Evolutionary conservation across 805 yeast genomes (phyloP).

Genomic region (Kodamaea sagamina): DNA sequence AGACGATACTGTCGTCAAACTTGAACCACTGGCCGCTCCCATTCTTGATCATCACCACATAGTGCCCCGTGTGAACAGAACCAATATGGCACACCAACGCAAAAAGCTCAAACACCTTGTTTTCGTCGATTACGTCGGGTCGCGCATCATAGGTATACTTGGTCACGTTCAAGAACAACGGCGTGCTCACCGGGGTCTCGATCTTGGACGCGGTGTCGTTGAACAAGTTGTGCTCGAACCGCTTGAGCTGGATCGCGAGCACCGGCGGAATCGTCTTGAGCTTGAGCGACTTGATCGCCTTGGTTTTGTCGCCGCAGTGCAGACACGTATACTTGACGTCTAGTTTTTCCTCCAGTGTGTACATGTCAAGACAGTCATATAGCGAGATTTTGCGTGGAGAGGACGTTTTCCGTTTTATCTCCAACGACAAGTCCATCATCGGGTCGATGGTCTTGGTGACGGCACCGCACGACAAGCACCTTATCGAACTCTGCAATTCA

Average conservation of each 20-base stretch:
- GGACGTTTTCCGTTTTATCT: slow-evolving; percentile 44
- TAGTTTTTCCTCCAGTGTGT: slow-evolving; percentile 74
- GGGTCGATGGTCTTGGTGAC: slow-evolving; percentile 81
- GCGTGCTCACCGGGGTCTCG: slow-evolving; percentile 72
- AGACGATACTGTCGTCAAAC: slow-evolving; percentile 86
- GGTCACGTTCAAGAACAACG: slow-evolving; percentile 69
- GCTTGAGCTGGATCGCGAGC: slow-evolving; percentile 78
- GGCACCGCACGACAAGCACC: slow-evolving; percentile 67
- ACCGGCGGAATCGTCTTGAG: slow-evolving; percentile 74
- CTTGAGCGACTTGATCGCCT: slow-evolving; percentile 69
- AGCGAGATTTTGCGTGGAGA: slow-evolving; percentile 32
- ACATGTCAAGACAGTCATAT: slow-evolving; percentile 68
- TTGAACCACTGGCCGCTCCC: slow-evolving; percentile 82
- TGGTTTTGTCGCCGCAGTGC: slow-evolving; percentile 59
- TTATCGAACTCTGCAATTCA: slow-evolving; percentile 73
- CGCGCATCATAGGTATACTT: slow-evolving; percentile 46
- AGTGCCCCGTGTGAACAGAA: slow-evolving; percentile 94
- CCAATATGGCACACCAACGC: slow-evolving; percentile 91
- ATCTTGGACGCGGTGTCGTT: slow-evolving; percentile 61
- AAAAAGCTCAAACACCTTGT: slow-evolving; percentile 71
- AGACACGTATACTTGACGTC: slow-evolving; percentile 75
- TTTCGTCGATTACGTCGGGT: slow-evolving; percentile 22
- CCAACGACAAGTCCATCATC: slow-evolving; percentile 83
- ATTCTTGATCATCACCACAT: slow-evolving; percentile 74
- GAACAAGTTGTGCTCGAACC: slow-evolving; percentile 63